Base-by-base conservation (phyloP, 2,329 filamentous ascomycete genomes). In the Elsinoe necatrix region DNA sequence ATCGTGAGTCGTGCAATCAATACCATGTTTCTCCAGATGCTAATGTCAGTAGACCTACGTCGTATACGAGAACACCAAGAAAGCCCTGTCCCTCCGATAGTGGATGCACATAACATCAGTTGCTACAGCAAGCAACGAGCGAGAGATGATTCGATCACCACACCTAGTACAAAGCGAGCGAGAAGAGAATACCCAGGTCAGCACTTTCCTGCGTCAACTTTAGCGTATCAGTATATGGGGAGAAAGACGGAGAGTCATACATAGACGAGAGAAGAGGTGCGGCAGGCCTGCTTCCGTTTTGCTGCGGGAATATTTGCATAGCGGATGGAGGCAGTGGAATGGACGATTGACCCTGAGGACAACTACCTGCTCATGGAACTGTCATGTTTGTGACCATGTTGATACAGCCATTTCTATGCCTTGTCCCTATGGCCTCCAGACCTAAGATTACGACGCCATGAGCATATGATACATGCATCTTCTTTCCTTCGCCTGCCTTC, bases 51-150 rank as follows among this genome's bases (percentile, higher is more conserved):
- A 68, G 64, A 70, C 89, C 56, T 95, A 93, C 77, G 83, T 95
- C 66, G 87, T 93, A 59, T 95, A 95, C 68, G 90, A 95, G 73
- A 93, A 93, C 67, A 83, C 87, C 56, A 95, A 95, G 77, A 81
- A 79, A 64, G 69, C 87, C 31, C 76, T 95, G 58, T 64, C 70
- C 55, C 61, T 68, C 37, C 62, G 62, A 31, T 67, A 55, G 59
- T 20, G 31, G 4, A 34, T 39, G 23, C 14, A 50, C 25, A 50
- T 45, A 25, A 14, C 41, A 20, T 9, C 23, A 21, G 9, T 25
- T 25, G n/a, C 20, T 8, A 14, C 41, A n/a, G 4, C 21, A 18
- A 21, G 18, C 23, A 35, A 16, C 41, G 41, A 45, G 41, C 41
- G n/a, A 45, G 6, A 27, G 11, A 25, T 12, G 41, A 45, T 14